Conservation (phyloP, 148 eudicot species). For the Rhododendron henanense region DNA sequence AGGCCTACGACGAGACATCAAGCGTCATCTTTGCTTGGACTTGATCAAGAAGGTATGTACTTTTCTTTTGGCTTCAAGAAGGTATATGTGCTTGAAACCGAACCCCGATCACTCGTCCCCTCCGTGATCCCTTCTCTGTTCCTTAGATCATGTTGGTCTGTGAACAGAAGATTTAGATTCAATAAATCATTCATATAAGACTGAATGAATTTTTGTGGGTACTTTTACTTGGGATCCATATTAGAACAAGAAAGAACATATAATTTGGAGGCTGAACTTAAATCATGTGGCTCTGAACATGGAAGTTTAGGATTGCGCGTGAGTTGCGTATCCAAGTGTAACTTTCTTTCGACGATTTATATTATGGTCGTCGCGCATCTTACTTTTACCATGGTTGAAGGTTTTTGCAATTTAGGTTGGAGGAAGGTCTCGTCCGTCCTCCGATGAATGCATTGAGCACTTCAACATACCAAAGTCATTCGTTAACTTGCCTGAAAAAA, state of each 20-base stretch:
- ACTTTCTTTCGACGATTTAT: too few relatives aligned
- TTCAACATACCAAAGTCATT: not conserved
- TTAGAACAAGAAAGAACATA: too few relatives aligned
- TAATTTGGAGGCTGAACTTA: too few relatives aligned
- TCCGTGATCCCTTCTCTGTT: not conserved
- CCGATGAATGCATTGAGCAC: too few relatives aligned
- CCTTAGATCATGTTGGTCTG: not conserved
- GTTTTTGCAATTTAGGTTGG: not conserved
- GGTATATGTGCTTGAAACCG: too few relatives aligned
- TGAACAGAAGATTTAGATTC: not conserved
- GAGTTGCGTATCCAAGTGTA: too few relatives aligned
- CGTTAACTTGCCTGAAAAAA: not conserved
- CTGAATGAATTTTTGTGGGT: not conserved
- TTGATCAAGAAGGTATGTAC: conserved; percentile 30
- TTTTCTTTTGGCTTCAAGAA: too few relatives aligned
- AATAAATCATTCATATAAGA: not conserved
- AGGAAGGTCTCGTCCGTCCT: too few relatives aligned
- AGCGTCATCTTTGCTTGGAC: conserved; percentile 40
- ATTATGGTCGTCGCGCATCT: not conserved
- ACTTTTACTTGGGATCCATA: too few relatives aligned
- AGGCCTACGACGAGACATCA: conserved; percentile 44
- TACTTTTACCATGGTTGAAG: too few relatives aligned
- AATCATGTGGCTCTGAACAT: too few relatives aligned
- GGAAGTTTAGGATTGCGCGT: too few relatives aligned
- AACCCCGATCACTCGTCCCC: not conserved